Conservation (phyloP, 1,284 basidiomycete genomes). For the Fistulinella staudtii region DNA sequence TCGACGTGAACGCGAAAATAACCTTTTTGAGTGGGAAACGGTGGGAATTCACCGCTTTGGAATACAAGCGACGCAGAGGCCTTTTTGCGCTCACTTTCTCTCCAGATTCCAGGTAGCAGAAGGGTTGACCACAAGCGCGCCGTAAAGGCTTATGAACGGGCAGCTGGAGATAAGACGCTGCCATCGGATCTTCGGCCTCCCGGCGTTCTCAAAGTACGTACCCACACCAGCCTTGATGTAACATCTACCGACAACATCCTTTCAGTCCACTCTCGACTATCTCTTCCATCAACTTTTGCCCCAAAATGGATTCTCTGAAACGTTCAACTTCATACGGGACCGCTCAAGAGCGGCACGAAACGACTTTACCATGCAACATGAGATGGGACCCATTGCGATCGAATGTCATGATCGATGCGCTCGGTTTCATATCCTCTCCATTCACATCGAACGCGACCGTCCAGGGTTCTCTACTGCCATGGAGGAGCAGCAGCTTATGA, state of each 20-base stretch:
- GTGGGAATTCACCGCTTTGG: conserved; percentile 42
- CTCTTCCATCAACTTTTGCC: conserved; percentile 82
- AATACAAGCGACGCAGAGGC: conserved; percentile 2
- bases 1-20: conserved; percentile 86
- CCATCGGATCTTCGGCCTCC: conserved; percentile 94
- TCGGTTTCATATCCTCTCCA: conserved; percentile 86
- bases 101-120: conserved; percentile 67
- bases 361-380: conserved; percentile 93
- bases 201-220: conserved; percentile 67
- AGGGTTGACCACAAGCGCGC: conserved; percentile 83
- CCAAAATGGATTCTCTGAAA: conserved; percentile 63
- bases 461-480: conserved; percentile 64
- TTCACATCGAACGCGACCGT: conserved; percentile 70
- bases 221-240: neutral
- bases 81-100: conserved; percentile 38
- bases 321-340: conserved; percentile 87
- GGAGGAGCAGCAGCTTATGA: conserved; percentile 88
- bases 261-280: conserved; percentile 84
- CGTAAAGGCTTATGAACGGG: conserved; percentile 94
- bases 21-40: conserved; percentile 83
- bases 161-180: conserved; percentile 87
- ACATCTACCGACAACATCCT: neutral
- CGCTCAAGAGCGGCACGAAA: conserved; percentile 87
- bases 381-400: conserved; percentile 74
- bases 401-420: conserved; percentile 93